Evolutionary conservation across 1,284 basidiomycete species (phyloP).

Genomic region (Takashimella tepidaria): DNA sequence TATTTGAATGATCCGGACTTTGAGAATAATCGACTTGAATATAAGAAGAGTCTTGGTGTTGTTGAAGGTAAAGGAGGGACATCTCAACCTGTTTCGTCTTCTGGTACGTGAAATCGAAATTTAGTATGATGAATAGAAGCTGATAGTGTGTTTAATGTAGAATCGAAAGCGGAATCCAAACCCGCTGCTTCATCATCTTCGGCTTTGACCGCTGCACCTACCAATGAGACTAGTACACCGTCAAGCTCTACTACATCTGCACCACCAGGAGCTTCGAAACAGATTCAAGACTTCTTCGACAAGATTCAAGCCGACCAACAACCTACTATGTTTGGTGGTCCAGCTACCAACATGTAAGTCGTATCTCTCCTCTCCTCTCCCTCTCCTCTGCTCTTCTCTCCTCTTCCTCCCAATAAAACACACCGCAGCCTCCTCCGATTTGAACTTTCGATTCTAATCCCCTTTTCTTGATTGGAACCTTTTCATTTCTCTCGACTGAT

Average conservation of each 20-base stretch:
- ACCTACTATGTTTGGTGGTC: conserved; percentile 40
- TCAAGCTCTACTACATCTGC: conserved; percentile 18
- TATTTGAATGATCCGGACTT: conserved; percentile 95
- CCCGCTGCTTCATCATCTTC: conserved; percentile 13
- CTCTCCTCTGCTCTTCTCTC: not conserved
- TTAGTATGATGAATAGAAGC: too few species aligned
- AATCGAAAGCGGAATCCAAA: conserved; percentile 4
- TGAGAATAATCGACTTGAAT: conserved; percentile 88
- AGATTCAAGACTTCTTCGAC: conserved; percentile 80
- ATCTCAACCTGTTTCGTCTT: conserved; percentile 5
- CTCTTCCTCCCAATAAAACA: too few species aligned
- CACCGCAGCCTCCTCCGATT: too few species aligned
- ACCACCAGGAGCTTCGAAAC: conserved; percentile 36
- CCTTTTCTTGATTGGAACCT: too few species aligned
- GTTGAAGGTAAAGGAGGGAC: conserved; percentile 53
- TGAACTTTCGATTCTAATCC: too few species aligned
- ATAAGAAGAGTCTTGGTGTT: conserved; percentile 76
- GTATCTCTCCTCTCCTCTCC: not conserved
- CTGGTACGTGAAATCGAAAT: not conserved
- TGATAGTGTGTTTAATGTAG: too few species aligned
- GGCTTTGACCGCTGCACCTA: conserved; percentile 11
- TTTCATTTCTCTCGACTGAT: not conserved
- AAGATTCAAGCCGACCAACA: conserved; percentile 77
- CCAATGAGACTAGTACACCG: conserved; percentile 10
- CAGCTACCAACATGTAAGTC: conserved; percentile 7